Conservation (phyloP, 164 flowering plant species). For the Litsea cubeba region DNA sequence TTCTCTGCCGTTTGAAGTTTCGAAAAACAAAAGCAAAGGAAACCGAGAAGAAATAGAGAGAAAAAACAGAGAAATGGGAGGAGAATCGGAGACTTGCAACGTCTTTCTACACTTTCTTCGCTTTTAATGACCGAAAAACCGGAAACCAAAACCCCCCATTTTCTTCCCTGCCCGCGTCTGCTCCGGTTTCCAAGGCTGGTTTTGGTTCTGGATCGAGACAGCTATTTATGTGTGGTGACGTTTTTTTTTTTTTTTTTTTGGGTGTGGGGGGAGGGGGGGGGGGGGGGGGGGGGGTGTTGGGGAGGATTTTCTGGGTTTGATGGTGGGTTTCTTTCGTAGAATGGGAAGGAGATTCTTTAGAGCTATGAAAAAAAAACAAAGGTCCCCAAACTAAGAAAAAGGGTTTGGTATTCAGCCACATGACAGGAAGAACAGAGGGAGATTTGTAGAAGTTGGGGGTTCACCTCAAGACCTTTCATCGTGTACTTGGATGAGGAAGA, state of each 20-base stretch:
- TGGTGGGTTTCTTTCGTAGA: constrained; percentile 1
- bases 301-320: background rate
- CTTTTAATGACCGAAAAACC: constrained; percentile 8
- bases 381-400: no score
- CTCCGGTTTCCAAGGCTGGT: constrained; percentile 5
- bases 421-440: no score
- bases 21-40: constrained; percentile 1
- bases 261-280: no score
- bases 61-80: background rate
- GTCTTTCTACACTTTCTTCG: constrained; percentile 1
- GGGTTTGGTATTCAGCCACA: no score
- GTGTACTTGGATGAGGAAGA: no score
- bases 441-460: no score
- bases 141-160: constrained; percentile 4
- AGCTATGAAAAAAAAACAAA: no score
- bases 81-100: constrained; percentile 2
- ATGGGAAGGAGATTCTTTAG: background rate
- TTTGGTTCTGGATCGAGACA: constrained; percentile 11
- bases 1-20: constrained; percentile 13
- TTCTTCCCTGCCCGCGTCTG: background rate
- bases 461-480: no score
- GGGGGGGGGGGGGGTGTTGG: background rate
- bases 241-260: no score
- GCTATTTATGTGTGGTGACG: background rate
- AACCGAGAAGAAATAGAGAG: background rate